phyloP scores from a whole-genome alignment of 352 stramenopile genomes.

The Phytophthora pisi region DNA sequence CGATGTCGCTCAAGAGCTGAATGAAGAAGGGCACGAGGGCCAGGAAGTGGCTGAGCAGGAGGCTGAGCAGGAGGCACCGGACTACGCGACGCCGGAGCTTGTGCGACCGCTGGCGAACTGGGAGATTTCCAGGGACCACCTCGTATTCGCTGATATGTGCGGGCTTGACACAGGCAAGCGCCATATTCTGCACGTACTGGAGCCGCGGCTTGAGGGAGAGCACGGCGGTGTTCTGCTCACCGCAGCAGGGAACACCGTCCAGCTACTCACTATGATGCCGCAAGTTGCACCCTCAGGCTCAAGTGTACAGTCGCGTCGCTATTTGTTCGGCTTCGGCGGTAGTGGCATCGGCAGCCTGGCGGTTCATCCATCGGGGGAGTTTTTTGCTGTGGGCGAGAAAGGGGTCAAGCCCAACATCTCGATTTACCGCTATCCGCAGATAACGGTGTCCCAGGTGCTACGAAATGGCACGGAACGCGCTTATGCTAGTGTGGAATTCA shows the following conservation, averaged over 20 bases:
- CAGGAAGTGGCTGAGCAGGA: slow-evolving; percentile 15
- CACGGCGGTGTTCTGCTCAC: slow-evolving; percentile 72
- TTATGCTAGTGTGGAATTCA: slow-evolving; percentile 83
- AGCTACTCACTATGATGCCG: slow-evolving; percentile 61
- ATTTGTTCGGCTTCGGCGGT: slow-evolving; percentile 76
- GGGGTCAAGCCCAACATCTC: slow-evolving; percentile 87
- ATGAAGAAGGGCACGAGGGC: not conserved
- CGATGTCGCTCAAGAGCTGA: slow-evolving; percentile 5
- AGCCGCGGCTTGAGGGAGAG: slow-evolving; percentile 31
- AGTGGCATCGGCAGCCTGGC: slow-evolving; percentile 69
- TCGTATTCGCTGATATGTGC: slow-evolving; percentile 70
- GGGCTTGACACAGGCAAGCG: slow-evolving; percentile 73
- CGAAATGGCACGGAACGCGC: slow-evolving; percentile 81
- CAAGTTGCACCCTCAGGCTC: slow-evolving; percentile 18
- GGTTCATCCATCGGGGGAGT: slow-evolving; percentile 70
- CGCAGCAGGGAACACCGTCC: slow-evolving; percentile 74
- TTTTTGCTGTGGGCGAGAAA: slow-evolving; percentile 91
- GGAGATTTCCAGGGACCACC: slow-evolving; percentile 77
- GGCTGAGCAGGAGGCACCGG: slow-evolving; percentile 2
- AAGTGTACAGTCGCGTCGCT: slow-evolving; percentile 42
- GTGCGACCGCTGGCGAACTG: slow-evolving; percentile 58
- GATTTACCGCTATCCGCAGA: slow-evolving; percentile 87
- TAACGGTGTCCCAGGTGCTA: slow-evolving; percentile 74
- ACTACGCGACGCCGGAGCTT: slow-evolving; percentile 45
- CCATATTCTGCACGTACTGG: slow-evolving; percentile 71